Percentiles rank a stretch among this genome's conserved stretches.
Evolutionary conservation across 306 rosid genomes (phyloP).

Genomic region (Quercus aquifolioides): DNA sequence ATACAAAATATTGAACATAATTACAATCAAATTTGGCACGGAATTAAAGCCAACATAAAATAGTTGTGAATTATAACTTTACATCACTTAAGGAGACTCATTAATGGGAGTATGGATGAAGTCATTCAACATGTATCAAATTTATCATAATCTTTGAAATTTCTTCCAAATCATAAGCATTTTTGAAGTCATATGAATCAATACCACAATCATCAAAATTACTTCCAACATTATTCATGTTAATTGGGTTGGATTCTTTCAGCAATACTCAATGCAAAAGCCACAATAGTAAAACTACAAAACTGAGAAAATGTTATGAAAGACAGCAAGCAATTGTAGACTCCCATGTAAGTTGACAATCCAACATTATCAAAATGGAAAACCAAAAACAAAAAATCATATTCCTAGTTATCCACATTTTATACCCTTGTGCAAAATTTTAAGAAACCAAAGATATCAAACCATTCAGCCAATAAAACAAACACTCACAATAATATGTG

Average conservation of each 20-base stretch:
- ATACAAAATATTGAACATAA: too few relatives aligned
- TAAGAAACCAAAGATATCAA: too few relatives aligned
- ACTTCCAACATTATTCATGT: background rate
- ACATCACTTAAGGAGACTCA: background rate
- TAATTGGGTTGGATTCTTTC: background rate
- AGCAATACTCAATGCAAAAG: background rate
- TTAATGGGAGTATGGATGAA: background rate
- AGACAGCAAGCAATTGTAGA: background rate
- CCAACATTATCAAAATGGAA: background rate
- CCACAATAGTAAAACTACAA: background rate
- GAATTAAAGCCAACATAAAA: too few relatives aligned
- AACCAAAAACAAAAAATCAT: background rate
- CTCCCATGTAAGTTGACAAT: background rate
- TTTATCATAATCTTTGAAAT: background rate
- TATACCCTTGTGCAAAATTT: background rate
- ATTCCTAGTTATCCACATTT: background rate
- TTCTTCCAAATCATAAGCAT: too few relatives aligned
- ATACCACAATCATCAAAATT: too few relatives aligned
- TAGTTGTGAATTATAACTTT: too few relatives aligned
- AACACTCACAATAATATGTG: conserved; percentile 84
- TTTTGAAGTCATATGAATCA: too few relatives aligned
- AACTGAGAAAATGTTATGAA: background rate
- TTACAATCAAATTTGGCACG: too few relatives aligned
- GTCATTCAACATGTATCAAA: background rate
- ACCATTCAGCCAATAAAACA: background rate